These are phyloP conservation scores for Kuraishia hungarica DNA, from an alignment of 805 yeast genomes.

Conservation along the genomic window DNA sequence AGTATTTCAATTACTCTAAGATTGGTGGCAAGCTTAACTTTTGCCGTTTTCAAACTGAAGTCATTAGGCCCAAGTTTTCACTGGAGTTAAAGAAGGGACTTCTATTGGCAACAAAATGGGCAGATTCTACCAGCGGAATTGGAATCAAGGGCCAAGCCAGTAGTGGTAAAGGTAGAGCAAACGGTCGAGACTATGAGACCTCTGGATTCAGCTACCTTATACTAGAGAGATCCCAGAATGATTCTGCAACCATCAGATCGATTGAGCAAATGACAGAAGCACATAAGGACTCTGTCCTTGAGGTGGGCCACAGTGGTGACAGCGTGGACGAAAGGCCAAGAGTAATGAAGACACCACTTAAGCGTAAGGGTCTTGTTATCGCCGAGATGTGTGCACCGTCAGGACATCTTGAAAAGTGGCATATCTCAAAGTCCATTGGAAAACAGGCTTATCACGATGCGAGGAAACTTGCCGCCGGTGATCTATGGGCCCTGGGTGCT, in stretches of 20 bases:
- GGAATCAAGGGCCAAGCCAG: constrained; percentile 39
- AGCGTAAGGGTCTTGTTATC: constrained; percentile 74
- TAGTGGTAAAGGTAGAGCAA: constrained; percentile 73
- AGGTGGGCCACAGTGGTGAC: constrained; percentile 18
- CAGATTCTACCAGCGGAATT: constrained; percentile 40
- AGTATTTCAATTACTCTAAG: constrained; percentile 42
- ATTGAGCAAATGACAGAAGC: constrained; percentile 32
- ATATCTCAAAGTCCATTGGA: constrained; percentile 69
- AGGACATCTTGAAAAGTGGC: constrained; percentile 83
- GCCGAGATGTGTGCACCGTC: constrained; percentile 72
- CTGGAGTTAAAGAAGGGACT: constrained; percentile 82
- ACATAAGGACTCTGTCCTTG: background rate
- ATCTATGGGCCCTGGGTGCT: constrained; percentile 73
- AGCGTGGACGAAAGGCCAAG: constrained; percentile 55
- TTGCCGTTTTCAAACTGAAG: constrained; percentile 66
- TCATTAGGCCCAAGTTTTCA: constrained; percentile 72
- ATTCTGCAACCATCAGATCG: constrained; percentile 26
- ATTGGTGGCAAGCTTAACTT: constrained; percentile 57
- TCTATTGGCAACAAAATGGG: constrained; percentile 67
- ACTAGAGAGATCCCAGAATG: constrained; percentile 48
- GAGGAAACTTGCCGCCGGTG: constrained; percentile 76
- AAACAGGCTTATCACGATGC: constrained; percentile 82
- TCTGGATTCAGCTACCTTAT: constrained; percentile 72
- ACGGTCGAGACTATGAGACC: constrained; percentile 60
- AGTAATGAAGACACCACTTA: constrained; percentile 60